Evolutionary conservation across 1,284 basidiomycete genomes (phyloP).

Genomic region (Cutaneotrichosporon spelunceum): DNA sequence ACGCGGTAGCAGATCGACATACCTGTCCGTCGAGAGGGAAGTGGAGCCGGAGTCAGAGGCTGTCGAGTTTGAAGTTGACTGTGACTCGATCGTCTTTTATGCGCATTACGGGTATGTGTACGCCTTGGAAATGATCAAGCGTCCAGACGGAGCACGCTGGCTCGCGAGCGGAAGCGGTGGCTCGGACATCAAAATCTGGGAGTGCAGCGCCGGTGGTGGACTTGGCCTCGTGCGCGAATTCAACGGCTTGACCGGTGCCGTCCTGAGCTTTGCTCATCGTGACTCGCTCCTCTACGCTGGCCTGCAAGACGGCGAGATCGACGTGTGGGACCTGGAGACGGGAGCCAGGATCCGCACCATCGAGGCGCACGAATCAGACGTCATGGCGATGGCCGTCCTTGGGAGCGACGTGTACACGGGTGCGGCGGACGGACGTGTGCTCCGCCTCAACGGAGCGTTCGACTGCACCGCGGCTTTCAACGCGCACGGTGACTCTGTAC

Average conservation of each 20-base stretch:
- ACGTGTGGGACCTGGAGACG: conserved; percentile 87
- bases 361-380: conserved; percentile 78
- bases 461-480: conserved; percentile 75
- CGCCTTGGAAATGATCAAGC: conserved; percentile 63
- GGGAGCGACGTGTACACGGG: conserved; percentile 76
- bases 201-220: conserved; percentile 54
- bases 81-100: conserved; percentile 70
- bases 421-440: conserved; percentile 74
- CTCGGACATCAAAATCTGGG: conserved; percentile 86
- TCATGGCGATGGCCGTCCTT: conserved; percentile 72
- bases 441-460: conserved; percentile 78
- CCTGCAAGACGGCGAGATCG: conserved; percentile 88
- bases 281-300: conserved; percentile 85
- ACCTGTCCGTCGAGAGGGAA: conserved; percentile 1
- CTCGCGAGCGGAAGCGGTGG: conserved; percentile 84
- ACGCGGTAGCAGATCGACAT: not conserved
- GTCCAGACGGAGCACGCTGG: conserved; percentile 54
- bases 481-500: conserved; percentile 73
- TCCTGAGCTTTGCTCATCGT: conserved; percentile 72
- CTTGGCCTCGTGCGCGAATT: conserved; percentile 33
- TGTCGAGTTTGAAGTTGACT: conserved; percentile 57
- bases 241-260: conserved; percentile 51
- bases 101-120: conserved; percentile 95
- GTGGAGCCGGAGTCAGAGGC: conserved; percentile 18
- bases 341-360: conserved; percentile 79